A percentile compares a stretch with the other conserved stretches of the same genome.
Conservation (phyloP, 768 basidiomycete genomes). For the Psilocybe azurescens region DNA sequence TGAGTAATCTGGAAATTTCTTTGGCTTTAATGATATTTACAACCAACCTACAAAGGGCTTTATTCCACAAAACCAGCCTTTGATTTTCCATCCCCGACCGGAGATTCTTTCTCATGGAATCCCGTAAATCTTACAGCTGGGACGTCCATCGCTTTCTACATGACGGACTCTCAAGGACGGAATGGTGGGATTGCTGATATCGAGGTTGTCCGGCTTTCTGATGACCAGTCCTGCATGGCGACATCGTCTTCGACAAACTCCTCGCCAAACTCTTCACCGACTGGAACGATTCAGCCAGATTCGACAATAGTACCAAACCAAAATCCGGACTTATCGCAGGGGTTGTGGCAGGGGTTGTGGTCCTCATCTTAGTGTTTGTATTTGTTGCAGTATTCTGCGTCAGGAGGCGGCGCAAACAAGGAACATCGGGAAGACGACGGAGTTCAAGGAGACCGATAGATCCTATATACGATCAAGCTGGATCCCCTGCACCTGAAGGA, state of each 20-base stretch:
- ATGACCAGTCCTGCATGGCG: constrained; percentile 27
- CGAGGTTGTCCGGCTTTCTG: constrained; percentile 23
- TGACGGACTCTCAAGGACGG: constrained; percentile 28
- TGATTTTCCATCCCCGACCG: constrained; percentile 24
- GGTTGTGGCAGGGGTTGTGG: constrained; percentile 7
- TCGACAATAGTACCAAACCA: not conserved
- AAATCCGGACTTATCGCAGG: constrained; percentile 8
- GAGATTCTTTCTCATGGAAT: constrained; percentile 29
- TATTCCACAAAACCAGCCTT: constrained; percentile 28
- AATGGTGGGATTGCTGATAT: constrained; percentile 30
- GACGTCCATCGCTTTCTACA: constrained; percentile 27
- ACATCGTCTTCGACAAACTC: not conserved
- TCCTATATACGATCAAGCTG: constrained; percentile 2
- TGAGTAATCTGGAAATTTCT: constrained; percentile 15
- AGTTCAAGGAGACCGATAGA: constrained; percentile 7
- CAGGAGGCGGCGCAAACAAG: not conserved
- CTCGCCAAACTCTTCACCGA: constrained; percentile 5
- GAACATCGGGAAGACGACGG: not conserved
- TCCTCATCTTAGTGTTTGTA: not conserved
- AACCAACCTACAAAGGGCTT: constrained; percentile 22
- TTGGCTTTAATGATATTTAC: not conserved
- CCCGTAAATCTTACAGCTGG: constrained; percentile 30
- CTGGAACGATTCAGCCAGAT: not conserved
- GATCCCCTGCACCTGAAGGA: not conserved
- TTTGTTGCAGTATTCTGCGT: constrained; percentile 2